Evolutionary conservation across 768 basidiomycete species (phyloP).

Genomic region (Galerina sulciceps): DNA sequence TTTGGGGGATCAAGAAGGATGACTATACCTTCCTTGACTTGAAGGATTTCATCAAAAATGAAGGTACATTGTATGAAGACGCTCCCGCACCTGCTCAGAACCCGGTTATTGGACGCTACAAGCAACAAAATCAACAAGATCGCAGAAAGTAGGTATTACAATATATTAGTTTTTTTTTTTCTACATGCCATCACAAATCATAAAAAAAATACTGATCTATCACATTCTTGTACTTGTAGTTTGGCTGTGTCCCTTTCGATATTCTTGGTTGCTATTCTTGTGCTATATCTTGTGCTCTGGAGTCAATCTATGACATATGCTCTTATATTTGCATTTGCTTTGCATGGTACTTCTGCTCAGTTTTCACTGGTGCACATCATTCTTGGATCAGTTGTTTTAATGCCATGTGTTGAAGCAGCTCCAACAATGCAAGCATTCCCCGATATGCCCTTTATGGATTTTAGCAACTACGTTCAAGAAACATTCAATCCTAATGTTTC

Average conservation of each 20-base stretch:
- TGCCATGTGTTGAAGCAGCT: neutral
- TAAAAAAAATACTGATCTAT: neutral
- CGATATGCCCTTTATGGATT: slow-evolving; percentile 13
- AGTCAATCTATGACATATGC: neutral
- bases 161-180: neutral
- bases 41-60: no score
- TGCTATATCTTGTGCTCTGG: neutral
- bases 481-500: slow-evolving; percentile 20
- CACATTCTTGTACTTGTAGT: neutral
- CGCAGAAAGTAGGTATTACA: neutral
- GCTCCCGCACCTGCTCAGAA: no score
- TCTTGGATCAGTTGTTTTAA: neutral
- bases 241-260: neutral
- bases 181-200: neutral
- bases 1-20: no score
- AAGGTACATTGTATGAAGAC: no score
- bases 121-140: no score
- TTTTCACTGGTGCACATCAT: neutral
- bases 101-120: no score
- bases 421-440: slow-evolving; percentile 9
- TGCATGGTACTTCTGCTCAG: no score
- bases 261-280: neutral
- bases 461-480: slow-evolving; percentile 18
- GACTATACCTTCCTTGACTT: no score
- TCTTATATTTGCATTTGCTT: no score